Evolutionary conservation across 257 asterid species (phyloP).

Genomic region (Solanum sejunctum): DNA sequence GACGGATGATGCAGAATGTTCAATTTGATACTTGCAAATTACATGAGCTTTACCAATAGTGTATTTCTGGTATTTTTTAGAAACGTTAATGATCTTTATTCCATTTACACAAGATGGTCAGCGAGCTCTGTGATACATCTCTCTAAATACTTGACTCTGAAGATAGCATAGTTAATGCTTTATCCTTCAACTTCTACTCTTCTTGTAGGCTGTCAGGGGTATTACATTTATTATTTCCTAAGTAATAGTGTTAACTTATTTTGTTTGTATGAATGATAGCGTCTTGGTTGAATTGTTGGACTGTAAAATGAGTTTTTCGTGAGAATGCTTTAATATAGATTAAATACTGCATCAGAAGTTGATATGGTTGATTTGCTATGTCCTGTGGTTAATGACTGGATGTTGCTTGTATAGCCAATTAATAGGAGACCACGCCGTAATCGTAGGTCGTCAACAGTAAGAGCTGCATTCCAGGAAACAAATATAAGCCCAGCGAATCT

Average conservation of each 20-base stretch:
- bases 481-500: conserved; percentile 79
- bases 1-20: neutral
- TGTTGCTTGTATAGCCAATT: conserved; percentile 37
- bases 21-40: neutral
- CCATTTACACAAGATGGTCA: neutral
- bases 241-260: neutral
- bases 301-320: neutral
- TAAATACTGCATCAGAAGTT: neutral
- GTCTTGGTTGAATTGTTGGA: neutral
- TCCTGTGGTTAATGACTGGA: neutral
- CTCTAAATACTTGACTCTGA: neutral
- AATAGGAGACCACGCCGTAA: conserved; percentile 80
- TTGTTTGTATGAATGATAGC: neutral
- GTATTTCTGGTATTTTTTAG: neutral
- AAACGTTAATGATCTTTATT: neutral
- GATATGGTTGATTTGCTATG: neutral
- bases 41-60: neutral
- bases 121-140: neutral
- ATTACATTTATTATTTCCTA: neutral
- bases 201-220: neutral
- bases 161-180: neutral
- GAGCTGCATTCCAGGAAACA: conserved; percentile 93
- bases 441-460: conserved; percentile 56
- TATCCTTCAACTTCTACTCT: neutral
- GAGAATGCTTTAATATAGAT: neutral